phyloP scores from a whole-genome alignment of 2,329 filamentous ascomycete genomes.

The Colletotrichum lentis region DNA sequence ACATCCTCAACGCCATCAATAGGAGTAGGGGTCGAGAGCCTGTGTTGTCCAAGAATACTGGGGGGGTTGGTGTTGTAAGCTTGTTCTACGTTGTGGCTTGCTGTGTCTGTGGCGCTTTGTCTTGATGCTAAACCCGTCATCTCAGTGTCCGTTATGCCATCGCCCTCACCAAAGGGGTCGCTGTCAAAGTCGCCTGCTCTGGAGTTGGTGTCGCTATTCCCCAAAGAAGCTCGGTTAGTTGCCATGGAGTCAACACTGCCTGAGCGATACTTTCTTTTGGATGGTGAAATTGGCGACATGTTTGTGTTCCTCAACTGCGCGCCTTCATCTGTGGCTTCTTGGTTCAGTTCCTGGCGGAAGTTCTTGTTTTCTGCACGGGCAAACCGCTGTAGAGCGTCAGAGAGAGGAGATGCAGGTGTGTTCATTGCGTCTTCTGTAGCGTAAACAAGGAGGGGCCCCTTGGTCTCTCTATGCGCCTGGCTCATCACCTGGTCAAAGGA shows the following conservation, averaged over 20 bases:
- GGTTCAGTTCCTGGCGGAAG: slow-evolving; percentile 59
- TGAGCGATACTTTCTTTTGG: slow-evolving; percentile 57
- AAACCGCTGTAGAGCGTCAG: slow-evolving; percentile 55
- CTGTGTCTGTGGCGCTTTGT: neutral
- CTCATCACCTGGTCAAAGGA: slow-evolving; percentile 55
- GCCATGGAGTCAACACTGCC: slow-evolving; percentile 58
- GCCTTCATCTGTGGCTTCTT: slow-evolving; percentile 46
- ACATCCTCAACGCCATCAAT: slow-evolving; percentile 38
- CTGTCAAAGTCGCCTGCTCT: slow-evolving; percentile 35
- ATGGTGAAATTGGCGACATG: slow-evolving; percentile 47
- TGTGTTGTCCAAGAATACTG: slow-evolving; percentile 33
- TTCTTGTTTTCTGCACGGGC: slow-evolving; percentile 60
- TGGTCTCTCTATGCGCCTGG: slow-evolving; percentile 58
- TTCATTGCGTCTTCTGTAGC: slow-evolving; percentile 60
- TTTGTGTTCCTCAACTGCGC: slow-evolving; percentile 1
- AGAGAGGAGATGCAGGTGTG: slow-evolving; percentile 47
- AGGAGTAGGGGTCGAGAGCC: slow-evolving; percentile 29
- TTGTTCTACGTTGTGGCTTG: slow-evolving; percentile 32
- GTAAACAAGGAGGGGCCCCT: slow-evolving; percentile 60
- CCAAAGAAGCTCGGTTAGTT: slow-evolving; percentile 55
- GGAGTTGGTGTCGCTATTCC: slow-evolving; percentile 42
- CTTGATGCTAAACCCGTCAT: slow-evolving; percentile 41
- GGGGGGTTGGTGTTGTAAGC: slow-evolving; percentile 30
- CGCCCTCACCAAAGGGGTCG: slow-evolving; percentile 43
- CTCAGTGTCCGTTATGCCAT: slow-evolving; percentile 42